Conservation (phyloP, 225 moss, liverwort and hornwort genomes). For the Marchantia paleacea region DNA sequence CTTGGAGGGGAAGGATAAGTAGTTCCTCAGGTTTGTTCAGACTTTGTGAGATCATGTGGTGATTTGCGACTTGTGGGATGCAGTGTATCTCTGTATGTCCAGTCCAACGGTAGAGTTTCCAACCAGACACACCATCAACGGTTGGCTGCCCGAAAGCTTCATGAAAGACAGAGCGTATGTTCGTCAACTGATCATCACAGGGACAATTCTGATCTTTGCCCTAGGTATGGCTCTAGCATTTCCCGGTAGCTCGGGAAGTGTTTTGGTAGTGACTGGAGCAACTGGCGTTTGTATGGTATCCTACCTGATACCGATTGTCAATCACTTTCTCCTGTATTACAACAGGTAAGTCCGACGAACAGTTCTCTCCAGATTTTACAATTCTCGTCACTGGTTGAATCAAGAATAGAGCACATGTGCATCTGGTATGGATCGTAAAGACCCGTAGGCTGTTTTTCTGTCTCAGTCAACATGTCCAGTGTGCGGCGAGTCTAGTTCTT, state of each 20-base stretch:
- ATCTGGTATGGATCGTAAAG: background rate
- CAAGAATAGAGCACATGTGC: background rate
- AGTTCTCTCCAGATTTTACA: background rate
- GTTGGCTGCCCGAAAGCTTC: constrained; percentile 58
- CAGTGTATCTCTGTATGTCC: constrained; percentile 68
- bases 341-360: constrained; percentile 23
- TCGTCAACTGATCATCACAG: constrained; percentile 49
- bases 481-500: too few relatives aligned
- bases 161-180: constrained; percentile 5
- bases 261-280: constrained; percentile 69
- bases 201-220: constrained; percentile 37
- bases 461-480: too few relatives aligned
- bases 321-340: constrained; percentile 64
- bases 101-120: constrained; percentile 59
- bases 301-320: constrained; percentile 67
- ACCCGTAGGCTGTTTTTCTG: too few relatives aligned
- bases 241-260: constrained; percentile 56
- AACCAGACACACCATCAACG: constrained; percentile 58
- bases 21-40: background rate
- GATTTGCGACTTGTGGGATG: constrained; percentile 7
- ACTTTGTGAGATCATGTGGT: background rate
- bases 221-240: constrained; percentile 51
- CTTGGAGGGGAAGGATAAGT: background rate
- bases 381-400: background rate
- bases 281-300: constrained; percentile 89